A percentile compares a stretch with the other conserved stretches of the same genome.
Conservation (phyloP, 768 basidiomycete genomes). For the Leccinellum albellum region DNA sequence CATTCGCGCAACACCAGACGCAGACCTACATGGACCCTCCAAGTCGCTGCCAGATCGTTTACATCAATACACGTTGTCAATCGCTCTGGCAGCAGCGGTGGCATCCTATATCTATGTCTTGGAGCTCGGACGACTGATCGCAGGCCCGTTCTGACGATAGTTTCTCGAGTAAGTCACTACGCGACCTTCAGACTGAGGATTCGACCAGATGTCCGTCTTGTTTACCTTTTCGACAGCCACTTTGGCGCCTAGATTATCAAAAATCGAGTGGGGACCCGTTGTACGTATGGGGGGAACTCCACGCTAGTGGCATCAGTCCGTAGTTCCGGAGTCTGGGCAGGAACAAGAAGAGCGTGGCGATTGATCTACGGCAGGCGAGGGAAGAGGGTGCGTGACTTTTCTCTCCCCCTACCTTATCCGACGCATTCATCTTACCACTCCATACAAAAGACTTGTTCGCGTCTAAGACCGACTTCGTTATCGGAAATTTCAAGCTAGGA, state of each 20-base stretch:
- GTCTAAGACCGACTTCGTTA: slow-evolving; percentile 57
- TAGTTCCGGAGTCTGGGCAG: slow-evolving; percentile 72
- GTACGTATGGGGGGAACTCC: slow-evolving; percentile 68
- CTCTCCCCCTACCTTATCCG: neutral
- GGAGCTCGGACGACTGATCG: slow-evolving; percentile 68
- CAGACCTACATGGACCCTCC: too few relatives aligned
- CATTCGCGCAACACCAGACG: too few relatives aligned
- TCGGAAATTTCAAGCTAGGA: slow-evolving; percentile 75
- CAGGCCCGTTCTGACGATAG: slow-evolving; percentile 71
- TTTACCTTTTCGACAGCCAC: slow-evolving; percentile 40
- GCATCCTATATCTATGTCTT: slow-evolving; percentile 60
- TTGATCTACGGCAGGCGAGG: slow-evolving; percentile 59
- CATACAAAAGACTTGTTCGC: slow-evolving; percentile 55
- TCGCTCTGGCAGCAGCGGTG: slow-evolving; percentile 6
- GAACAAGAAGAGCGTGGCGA: slow-evolving; percentile 72
- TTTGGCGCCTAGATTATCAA: slow-evolving; percentile 75
- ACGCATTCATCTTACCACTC: neutral
- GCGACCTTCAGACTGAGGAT: too few relatives aligned
- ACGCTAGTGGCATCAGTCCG: slow-evolving; percentile 65
- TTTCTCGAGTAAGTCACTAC: slow-evolving; percentile 52
- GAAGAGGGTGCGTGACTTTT: slow-evolving; percentile 43
- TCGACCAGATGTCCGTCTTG: neutral
- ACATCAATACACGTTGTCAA: slow-evolving; percentile 8
- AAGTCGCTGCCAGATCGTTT: slow-evolving; percentile 8
- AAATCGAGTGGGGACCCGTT: slow-evolving; percentile 69